Base-by-base conservation (phyloP, 2,329 filamentous ascomycete species). In the Byssochlamys sp. region DNA sequence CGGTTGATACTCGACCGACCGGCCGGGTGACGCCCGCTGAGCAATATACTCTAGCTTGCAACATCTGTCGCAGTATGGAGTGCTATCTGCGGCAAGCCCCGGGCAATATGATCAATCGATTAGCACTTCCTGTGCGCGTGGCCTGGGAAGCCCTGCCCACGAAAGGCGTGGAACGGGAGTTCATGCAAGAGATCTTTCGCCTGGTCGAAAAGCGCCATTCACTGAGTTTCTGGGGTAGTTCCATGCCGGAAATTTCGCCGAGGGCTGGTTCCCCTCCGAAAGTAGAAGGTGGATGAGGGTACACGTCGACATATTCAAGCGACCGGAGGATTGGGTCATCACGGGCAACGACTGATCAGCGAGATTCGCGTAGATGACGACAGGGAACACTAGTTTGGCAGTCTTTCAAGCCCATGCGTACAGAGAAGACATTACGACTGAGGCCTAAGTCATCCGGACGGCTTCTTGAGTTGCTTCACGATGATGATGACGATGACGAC, bases 51-150 rank as follows among this genome's bases (percentile, higher is more conserved):
- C 57, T 73, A 7, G 71, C 63, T 2, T 73, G 71, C 48, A 67
- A 66, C 2, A 73, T 73, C 55, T 71, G 68, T 53, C 70, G 71
- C 25, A 66, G 67, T 29, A 58, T 72, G 12, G 69, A 73, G 55
- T 73, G 64, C 59, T 73, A 73, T 56, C 68, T 73, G 9, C 59
- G 68, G 3, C 71, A 63, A 0, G 66, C 71, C 0, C 70, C 70
- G 0, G 71, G 71, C 1, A 73, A 73, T 55, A 73, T 73, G 71
- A 73, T 73, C 53, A 73, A 73, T 54, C 70, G 71, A 1, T 66
- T 73, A 10, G 71, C 70, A 1, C 72, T 73, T 33, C 63, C 71
- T 1, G 69, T 70, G 4, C 67, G 71, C 2, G 71, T 73, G 1
- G 71, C 71, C 5, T 73, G 70, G 70, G 71, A 73, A 53, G 70